Conservation (phyloP, 2,329 filamentous ascomycete genomes). For the Fusarium sororula region DNA sequence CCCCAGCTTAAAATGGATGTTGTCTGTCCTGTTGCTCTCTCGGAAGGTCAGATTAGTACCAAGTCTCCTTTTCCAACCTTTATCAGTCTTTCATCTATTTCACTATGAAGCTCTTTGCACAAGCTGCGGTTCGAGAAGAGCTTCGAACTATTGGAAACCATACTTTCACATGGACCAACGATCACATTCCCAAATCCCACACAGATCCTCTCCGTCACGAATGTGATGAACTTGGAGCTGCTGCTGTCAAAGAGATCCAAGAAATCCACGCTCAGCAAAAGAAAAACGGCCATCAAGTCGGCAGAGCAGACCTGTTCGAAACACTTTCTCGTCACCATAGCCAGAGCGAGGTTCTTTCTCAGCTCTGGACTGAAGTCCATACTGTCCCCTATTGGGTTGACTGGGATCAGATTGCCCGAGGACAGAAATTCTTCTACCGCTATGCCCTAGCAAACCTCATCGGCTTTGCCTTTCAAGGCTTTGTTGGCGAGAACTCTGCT, state of each 20-base stretch:
- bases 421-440: conserved; percentile 71
- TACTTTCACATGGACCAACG: conserved; percentile 7
- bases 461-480: conserved; percentile 53
- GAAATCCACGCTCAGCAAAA: not conserved
- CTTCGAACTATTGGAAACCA: conserved; percentile 14
- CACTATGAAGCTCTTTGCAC: not conserved
- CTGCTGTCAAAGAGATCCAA: conserved; percentile 5
- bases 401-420: conserved; percentile 71
- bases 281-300: not conserved
- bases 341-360: not conserved
- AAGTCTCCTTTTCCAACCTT: not conserved
- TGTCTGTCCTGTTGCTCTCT: not conserved
- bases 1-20: not conserved
- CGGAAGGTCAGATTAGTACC: fast-evolving
- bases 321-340: not conserved
- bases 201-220: conserved; percentile 17
- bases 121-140: not conserved
- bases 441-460: conserved; percentile 70
- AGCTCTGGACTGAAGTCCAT: conserved; percentile 56
- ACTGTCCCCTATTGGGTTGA: conserved; percentile 72
- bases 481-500: conserved; percentile 53
- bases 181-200: conserved; percentile 13
- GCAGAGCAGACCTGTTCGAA: conserved; percentile 12
- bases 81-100: fast-evolving
- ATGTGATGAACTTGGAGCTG: conserved; percentile 11